Conservation (phyloP, 345 rosid species). For the Geranium brycei region DNA sequence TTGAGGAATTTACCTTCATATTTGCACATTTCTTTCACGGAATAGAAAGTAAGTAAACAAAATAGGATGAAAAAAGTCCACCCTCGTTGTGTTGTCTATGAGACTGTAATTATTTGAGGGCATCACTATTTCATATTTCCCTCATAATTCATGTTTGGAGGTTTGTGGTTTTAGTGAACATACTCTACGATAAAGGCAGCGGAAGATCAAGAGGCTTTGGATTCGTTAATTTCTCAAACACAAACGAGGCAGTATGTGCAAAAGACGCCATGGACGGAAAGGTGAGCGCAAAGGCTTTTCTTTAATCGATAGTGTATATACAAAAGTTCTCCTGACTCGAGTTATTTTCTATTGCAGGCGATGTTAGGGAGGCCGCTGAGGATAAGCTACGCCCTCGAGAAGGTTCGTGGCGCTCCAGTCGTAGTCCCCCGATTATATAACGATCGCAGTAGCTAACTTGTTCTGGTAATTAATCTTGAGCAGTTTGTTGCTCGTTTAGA, state of each 20-base stretch:
- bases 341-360: constrained; percentile 34
- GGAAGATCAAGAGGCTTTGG: constrained; percentile 93
- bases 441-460: background rate
- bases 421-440: constrained; percentile 50
- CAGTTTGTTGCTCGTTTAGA: background rate
- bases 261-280: constrained; percentile 93
- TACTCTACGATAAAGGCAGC: constrained; percentile 54
- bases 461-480: background rate
- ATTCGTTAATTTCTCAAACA: constrained; percentile 55
- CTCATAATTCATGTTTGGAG: background rate
- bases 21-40: background rate
- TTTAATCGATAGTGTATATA: background rate
- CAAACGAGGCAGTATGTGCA: constrained; percentile 45
- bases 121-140: background rate
- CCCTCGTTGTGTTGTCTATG: background rate
- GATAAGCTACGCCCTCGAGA: constrained; percentile 57
- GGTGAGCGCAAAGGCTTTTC: constrained; percentile 21
- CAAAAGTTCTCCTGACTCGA: constrained; percentile 3
- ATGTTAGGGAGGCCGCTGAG: constrained; percentile 70
- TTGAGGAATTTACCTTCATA: background rate
- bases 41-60: background rate
- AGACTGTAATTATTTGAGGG: background rate
- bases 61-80: background rate
- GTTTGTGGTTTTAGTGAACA: constrained; percentile 37
- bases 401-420: constrained; percentile 71